Percentiles rank a stretch among this genome's conserved stretches.
These are phyloP conservation scores for Hyphopichia pseudoburtonii DNA, from an alignment of 1,139 yeast genomes.

Conservation along the genomic window DNA sequence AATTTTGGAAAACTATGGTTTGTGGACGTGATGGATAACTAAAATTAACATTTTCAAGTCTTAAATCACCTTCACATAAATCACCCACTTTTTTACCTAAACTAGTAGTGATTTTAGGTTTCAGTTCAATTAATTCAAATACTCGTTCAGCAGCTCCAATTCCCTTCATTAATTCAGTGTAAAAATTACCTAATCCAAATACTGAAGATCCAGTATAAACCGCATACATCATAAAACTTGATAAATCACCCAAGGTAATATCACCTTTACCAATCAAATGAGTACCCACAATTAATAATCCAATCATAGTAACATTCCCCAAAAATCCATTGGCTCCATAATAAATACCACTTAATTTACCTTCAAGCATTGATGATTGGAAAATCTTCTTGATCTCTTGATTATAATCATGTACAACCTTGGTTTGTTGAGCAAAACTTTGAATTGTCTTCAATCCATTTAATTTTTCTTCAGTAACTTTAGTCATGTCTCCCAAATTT, in stretches of 20 bases:
- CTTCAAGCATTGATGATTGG: constrained; percentile 75
- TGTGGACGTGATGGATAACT: constrained; percentile 87
- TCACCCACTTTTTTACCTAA: constrained; percentile 49
- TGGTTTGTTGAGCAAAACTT: constrained; percentile 81
- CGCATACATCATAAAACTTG: constrained; percentile 92
- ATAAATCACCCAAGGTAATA: constrained; percentile 82
- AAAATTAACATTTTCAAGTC: constrained; percentile 66
- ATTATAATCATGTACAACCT: constrained; percentile 49
- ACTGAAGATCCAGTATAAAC: constrained; percentile 90
- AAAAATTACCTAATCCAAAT: constrained; percentile 85
- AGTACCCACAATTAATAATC: constrained; percentile 79
- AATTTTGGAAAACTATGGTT: constrained; percentile 60
- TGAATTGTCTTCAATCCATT: constrained; percentile 87
- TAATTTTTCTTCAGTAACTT: constrained; percentile 88
- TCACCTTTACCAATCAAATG: constrained; percentile 69
- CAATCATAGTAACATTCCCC: constrained; percentile 77
- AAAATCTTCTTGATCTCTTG: constrained; percentile 73
- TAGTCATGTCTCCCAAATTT: constrained; percentile 81
- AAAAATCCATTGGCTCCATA: constrained; percentile 76
- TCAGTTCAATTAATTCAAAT: constrained; percentile 80
- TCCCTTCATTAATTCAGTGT: constrained; percentile 94
- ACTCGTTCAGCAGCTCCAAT: constrained; percentile 94
- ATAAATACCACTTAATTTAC: constrained; percentile 72
- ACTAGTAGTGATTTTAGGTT: constrained; percentile 66
- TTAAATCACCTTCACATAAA: constrained; percentile 43